Percentiles rank a stretch among this genome's conserved stretches.
Conservation (phyloP, 257 asterid species). For the Nicotiana obtusifolia region DNA sequence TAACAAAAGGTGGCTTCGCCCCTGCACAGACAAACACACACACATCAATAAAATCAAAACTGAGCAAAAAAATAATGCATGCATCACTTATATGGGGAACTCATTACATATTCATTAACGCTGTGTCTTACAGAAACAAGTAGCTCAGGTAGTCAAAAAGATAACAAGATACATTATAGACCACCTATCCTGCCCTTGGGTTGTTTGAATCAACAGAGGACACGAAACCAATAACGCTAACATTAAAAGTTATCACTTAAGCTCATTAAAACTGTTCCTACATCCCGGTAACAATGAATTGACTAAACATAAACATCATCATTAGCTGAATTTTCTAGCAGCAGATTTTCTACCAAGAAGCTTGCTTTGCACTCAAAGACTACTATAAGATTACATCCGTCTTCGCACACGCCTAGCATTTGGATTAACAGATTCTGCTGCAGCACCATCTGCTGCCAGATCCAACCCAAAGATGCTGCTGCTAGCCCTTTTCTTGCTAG, state of each 20-base stretch:
- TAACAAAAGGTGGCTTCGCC: too few species aligned
- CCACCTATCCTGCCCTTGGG: too few species aligned
- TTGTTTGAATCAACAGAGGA: too few species aligned
- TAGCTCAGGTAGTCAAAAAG: too few species aligned
- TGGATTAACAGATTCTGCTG: slow-evolving; percentile 49
- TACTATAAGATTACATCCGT: slow-evolving; percentile 35
- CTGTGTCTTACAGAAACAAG: too few species aligned
- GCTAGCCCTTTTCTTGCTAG: slow-evolving; percentile 74
- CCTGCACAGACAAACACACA: too few species aligned
- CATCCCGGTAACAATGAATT: neutral
- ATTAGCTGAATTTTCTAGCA: neutral
- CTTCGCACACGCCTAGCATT: slow-evolving; percentile 61
- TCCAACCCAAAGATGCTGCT: slow-evolving; percentile 85
- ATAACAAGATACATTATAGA: too few species aligned
- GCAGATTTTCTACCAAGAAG: neutral
- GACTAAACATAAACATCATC: neutral
- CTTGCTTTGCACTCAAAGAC: slow-evolving; percentile 1
- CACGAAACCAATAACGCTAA: neutral
- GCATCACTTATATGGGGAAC: too few species aligned
- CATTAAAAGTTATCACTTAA: neutral
- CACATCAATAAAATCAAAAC: too few species aligned
- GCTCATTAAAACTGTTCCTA: neutral
- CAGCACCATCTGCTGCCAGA: slow-evolving; percentile 56
- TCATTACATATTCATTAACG: too few species aligned
- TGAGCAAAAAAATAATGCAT: too few species aligned